These are phyloP conservation scores for Cyberlindnera mrakii DNA, from an alignment of 805 yeast species.

Conservation along the genomic window DNA sequence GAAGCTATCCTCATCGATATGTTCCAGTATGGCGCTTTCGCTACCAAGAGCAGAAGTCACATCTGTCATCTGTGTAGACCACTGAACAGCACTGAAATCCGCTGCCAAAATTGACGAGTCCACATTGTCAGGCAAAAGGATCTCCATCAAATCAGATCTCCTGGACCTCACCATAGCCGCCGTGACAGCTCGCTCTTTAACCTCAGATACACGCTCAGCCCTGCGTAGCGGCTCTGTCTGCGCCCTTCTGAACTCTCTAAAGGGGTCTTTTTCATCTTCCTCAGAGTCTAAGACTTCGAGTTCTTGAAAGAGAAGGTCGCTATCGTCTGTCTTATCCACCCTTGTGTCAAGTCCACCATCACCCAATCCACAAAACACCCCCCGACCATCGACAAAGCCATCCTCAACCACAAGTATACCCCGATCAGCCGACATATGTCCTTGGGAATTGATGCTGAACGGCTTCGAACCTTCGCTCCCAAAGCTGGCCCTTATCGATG, in stretches of 20 bases:
- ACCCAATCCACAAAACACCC: neutral
- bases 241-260: slow-evolving; percentile 4
- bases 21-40: neutral
- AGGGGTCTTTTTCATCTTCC: slow-evolving; percentile 10
- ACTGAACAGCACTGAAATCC: slow-evolving; percentile 4
- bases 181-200: neutral
- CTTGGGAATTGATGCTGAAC: too few species aligned
- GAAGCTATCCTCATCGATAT: neutral
- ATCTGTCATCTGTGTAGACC: slow-evolving; percentile 5
- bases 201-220: too few species aligned
- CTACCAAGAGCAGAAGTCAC: neutral
- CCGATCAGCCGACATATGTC: too few species aligned
- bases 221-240: neutral
- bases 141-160: neutral
- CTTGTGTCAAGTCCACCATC: neutral
- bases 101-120: slow-evolving; percentile 1
- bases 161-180: neutral
- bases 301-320: slow-evolving; percentile 6
- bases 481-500: too few species aligned
- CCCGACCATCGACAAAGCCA: neutral
- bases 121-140: slow-evolving; percentile 7
- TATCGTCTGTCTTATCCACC: neutral
- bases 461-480: too few species aligned
- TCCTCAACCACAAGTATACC: too few species aligned
- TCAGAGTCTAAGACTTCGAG: slow-evolving; percentile 18